Evolutionary conservation across 2,329 filamentous ascomycete species (phyloP), one percentile per base, ranked within the genome.

Genomic region (Graphilbum ipis-grandicollis): DNA sequence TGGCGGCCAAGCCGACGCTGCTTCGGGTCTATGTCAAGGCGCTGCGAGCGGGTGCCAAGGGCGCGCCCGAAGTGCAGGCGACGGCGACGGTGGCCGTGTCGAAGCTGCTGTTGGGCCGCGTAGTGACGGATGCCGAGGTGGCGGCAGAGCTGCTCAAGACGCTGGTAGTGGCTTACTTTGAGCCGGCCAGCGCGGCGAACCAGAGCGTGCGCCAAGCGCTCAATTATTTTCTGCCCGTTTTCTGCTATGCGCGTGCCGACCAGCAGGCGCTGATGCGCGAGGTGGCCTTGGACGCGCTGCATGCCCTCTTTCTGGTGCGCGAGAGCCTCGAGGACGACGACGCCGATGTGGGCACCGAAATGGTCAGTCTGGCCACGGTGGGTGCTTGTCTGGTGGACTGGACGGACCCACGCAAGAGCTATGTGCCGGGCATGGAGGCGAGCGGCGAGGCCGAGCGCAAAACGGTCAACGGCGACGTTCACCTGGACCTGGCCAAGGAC

Each of bases 201-300:
- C 79, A 88, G 46, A 75, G 75, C 9, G 75, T 94, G 7, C 68
- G 85, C 18, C 88, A 96, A 55, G 79, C 82, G 0, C 65, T 96
- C 37, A 84, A 82, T 45, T 96, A 96, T 56, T 94, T 94, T 65
- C 62, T 96, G 26, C 88, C 88, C 0, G 86, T 94, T 0, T 96
- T 92, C 60, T 90, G 83, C 55, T 93, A 88, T 56, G 86, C 80
- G 8, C 71, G 82, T 3, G 56, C 75, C 4, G 79, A 82, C 44
- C 93, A 94, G 49, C 85, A 90, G 44, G 70, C 79, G 21, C 67
- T 84, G 25, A 85, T 96, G 79, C 72, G 75, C 7, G 59, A 64
- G 15, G 70, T 94, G 17, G 71, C 79, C 0, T 68, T 88, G 2
- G 71, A 79, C 19, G 74, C 84, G 0, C 60, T 96, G 9, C 77